Evolutionary conservation across 495 filamentous ascomycete species (phyloP), one percentile per base, ranked within the genome.

Genomic region (Diplogelasinospora grovesii): DNA sequence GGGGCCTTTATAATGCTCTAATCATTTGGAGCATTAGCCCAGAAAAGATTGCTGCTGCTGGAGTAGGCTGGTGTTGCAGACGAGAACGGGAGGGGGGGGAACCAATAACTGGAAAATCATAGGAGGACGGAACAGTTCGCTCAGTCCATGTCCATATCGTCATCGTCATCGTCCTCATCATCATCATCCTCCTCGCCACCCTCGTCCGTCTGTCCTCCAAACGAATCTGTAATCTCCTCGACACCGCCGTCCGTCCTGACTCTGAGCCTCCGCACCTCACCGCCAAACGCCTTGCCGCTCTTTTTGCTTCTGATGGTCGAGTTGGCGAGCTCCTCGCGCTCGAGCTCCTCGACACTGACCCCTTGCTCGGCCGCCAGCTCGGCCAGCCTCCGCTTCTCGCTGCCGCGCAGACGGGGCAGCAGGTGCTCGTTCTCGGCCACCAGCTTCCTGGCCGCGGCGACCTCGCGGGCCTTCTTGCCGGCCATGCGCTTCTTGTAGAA

Each of bases 401-500:
- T 72, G 46, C 71, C 76, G 56, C 77, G 66, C 48, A 78, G 64
- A 43, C 69, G 64, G 33, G 82, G 83, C 45, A 90, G 64, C 58
- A 98, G 72, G 66, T 97, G 93, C 70, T 86, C 83, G 63, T 95
- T 88, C 73, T 86, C 77, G 49, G 80, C 83, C 41, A 98, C 90
- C 45, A 97, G 71, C 73, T 86, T 90, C 61, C 85, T 70, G 65
- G 95, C 82, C 38, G 72, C 71, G 55, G 79, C 83, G 46, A 81
- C 68, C 68, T 90, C 79, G 57, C 77, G 74, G 64, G 82, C 83
- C 62, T 84, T 78, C 61, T 92, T 93, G 54, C 92, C 89, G 30
- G 78, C 80, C 83, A 96, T 84, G 43, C 93, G 79, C 46, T 83
- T 80, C 76, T 85, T 89, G 70, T 93, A 94, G 70, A 95, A 95